These are phyloP conservation scores for Fusarium sulawesiense DNA, from an alignment of 2,329 filamentous ascomycete genomes.

Conservation along the genomic window DNA sequence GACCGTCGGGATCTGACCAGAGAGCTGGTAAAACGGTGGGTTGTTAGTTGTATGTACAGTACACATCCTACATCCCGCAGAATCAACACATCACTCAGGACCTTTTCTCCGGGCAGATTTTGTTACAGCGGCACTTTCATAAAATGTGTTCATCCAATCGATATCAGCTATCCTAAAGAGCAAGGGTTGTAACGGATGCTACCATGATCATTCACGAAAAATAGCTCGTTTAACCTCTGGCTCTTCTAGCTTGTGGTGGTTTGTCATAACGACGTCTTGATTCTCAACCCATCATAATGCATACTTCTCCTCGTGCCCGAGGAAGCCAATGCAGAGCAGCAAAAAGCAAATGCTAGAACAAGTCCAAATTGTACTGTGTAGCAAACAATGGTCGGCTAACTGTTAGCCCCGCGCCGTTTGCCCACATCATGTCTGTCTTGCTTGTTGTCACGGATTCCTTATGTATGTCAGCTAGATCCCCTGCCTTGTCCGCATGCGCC, in stretches of 20 bases:
- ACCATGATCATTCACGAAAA: not conserved
- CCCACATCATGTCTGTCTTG: slow-evolving; percentile 25
- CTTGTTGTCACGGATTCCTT: slow-evolving; percentile 17
- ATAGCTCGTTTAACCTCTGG: not conserved
- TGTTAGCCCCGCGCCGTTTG: slow-evolving; percentile 34
- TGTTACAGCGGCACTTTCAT: not conserved
- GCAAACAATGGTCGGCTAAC: slow-evolving; percentile 38
- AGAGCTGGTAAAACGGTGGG: slow-evolving; percentile 47
- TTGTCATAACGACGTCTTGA: slow-evolving; percentile 17
- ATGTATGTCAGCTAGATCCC: slow-evolving; percentile 38
- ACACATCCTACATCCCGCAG: not conserved
- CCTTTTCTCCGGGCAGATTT: not conserved
- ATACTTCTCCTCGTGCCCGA: slow-evolving; percentile 11
- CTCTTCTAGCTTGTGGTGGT: slow-evolving; percentile 17
- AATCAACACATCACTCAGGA: not conserved
- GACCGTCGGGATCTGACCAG: slow-evolving; percentile 50
- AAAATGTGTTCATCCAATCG: not conserved
- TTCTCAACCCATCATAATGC: slow-evolving; percentile 31
- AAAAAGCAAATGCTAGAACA: slow-evolving; percentile 4
- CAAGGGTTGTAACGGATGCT: not conserved
- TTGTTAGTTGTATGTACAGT: slow-evolving; percentile 30
- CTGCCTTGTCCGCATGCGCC: slow-evolving; percentile 5
- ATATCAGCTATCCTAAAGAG: not conserved
- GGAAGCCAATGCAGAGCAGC: slow-evolving; percentile 11
- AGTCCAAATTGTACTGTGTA: slow-evolving; percentile 32